Base-by-base conservation (phyloP, 805 yeast species). In the Schwanniomyces pseudopolymorphus region DNA sequence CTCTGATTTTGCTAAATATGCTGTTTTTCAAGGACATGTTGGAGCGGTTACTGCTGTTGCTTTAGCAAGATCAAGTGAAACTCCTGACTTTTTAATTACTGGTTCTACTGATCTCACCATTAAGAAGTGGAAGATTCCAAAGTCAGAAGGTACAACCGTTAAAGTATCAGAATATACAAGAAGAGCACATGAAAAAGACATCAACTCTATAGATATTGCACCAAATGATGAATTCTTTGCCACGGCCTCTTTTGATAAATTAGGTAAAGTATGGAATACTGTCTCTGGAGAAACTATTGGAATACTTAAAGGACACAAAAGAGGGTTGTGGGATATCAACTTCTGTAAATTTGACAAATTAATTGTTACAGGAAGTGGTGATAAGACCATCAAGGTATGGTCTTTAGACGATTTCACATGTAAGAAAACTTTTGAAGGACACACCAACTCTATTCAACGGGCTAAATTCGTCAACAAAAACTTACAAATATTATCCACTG, bases 121-220 rank as follows among this genome's bases (percentile, higher is more conserved):
- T 31, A 90, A 90, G 62, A 85, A 84, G 63, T 90, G 97, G 97
- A 75, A 74, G 39, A 78, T 90, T 24, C 89, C 91, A 4, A 69
- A 68, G 44, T 69, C 66, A n/a, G 49, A 51, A 1, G 56, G 57
- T 46, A 28, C 50, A 43, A 28, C 56, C 4, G 75, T 87, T 5
- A 81, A 77, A 55, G 70, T 75, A 2, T 87, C 97, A 2, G 89
- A 84, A 45, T 94, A 85, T 65, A 94, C 99, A 0, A 82, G 97
- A 73, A 82, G 91, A 59, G 98, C 97, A 1, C 99, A 94, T 64
- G 98, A 94, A 45, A 94, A 92, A 64, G 97, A 94, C 65, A 94
- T 94, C 49, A 95, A 94, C 59, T 79, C 92, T 2, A 70, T 94
- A 44, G 97, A 90, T 53, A 74, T 94, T 3, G 78, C 97, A n/a